Evolutionary conservation across 164 flowering plant species (phyloP), one percentile per base, ranked within the genome.

Genomic region (Santalum album): DNA sequence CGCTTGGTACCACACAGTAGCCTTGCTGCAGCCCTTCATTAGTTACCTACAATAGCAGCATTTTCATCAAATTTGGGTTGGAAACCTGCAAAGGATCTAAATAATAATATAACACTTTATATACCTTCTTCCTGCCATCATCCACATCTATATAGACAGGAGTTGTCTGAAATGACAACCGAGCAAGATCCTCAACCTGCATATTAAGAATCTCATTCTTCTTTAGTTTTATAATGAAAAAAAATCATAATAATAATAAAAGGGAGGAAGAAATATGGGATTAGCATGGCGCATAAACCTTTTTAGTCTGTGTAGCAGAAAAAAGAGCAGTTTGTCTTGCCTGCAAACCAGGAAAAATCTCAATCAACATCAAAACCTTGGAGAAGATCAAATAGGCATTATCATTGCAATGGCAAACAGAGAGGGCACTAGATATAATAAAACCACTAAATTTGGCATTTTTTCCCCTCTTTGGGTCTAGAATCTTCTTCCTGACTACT

Each of bases 231-330:
- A n/a, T n/a, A n/a, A n/a, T n/a, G n/a, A n/a, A n/a, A n/a, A n/a
- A n/a, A n/a, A n/a, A n/a, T n/a, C n/a, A n/a, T n/a, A n/a, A n/a
- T n/a, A n/a, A n/a, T n/a, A n/a, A n/a, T n/a, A n/a, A n/a, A n/a
- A n/a, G n/a, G n/a, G n/a, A n/a, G n/a, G n/a, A n/a, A n/a, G n/a
- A n/a, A n/a, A n/a, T n/a, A n/a, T n/a, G 21, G 21, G 24, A 45
- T 17, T 6, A 42, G 16, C 1, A 17, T 0, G 7, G 25, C 25
- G 24, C 35, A 51, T 70, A 43, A 49, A 92, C 98, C 97, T 94
- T 82, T 56, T 81, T 80, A 5, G 96, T 90, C 68, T 89, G 99
- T 26, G 99, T 92, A 54, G 99, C 99, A 52, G 99, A 89, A 59
- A 92, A 89, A 27, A 92, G 80, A 62, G 96, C 96, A 18, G 99